A percentile compares a stretch with the other conserved stretches of the same genome.
phyloP scores from a whole-genome alignment of 2,329 filamentous ascomycete genomes.

The Neofusicoccum kwambonambiense region DNA sequence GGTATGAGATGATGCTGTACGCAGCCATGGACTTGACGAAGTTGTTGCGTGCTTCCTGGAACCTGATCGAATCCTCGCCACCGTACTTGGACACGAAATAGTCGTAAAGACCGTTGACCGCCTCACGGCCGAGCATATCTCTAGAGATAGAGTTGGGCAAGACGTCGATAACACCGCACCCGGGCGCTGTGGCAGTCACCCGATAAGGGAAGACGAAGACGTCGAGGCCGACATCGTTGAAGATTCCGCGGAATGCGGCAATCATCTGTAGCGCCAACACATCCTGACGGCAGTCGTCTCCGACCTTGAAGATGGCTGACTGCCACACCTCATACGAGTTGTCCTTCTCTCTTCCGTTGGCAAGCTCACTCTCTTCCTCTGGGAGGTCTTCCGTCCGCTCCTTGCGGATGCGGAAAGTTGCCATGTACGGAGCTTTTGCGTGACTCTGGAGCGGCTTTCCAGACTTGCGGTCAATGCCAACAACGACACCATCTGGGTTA shows the following conservation, averaged over 20 bases:
- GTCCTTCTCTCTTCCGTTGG: constrained; percentile 26
- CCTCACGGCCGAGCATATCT: constrained; percentile 97
- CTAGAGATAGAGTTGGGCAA: constrained; percentile 96
- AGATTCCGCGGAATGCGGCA: constrained; percentile 93
- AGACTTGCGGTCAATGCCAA: constrained; percentile 96
- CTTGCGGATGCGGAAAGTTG: constrained; percentile 95
- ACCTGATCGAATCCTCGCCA: constrained; percentile 89
- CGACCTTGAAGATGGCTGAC: constrained; percentile 99
- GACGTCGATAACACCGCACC: constrained; percentile 97
- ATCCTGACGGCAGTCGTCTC: constrained; percentile 96
- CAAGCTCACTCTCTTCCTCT: constrained; percentile 47
- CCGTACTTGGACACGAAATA: constrained; percentile 98
- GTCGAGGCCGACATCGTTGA: constrained; percentile 89
- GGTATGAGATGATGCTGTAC: constrained; percentile 93
- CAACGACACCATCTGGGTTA: constrained; percentile 94
- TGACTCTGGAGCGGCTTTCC: constrained; percentile 97
- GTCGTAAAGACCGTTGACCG: constrained; percentile 96
- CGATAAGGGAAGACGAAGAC: constrained; percentile 97
- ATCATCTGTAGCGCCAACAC: constrained; percentile 97
- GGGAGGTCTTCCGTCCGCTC: constrained; percentile 53
- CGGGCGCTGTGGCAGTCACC: constrained; percentile 93
- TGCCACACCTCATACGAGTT: constrained; percentile 94
- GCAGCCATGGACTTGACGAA: constrained; percentile 99
- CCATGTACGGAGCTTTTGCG: constrained; percentile 98
- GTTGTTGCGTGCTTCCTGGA: constrained; percentile 92